These are phyloP conservation scores for Cucumis melo DNA, from an alignment of 306 rosid species.

Conservation along the genomic window DNA sequence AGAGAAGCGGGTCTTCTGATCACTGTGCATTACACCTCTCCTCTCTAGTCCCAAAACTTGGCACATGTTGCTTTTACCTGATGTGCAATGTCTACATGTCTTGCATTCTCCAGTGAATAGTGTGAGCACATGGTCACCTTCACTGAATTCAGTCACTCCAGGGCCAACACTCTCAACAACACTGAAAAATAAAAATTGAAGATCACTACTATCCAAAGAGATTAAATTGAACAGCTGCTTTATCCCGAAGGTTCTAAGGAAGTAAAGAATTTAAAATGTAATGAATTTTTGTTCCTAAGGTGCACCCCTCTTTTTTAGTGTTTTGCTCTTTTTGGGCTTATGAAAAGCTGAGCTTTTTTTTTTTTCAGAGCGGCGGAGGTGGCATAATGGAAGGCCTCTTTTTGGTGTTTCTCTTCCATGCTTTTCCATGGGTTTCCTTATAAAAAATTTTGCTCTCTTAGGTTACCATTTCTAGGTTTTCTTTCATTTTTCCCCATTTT, in stretches of 20 bases:
- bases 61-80: conserved; percentile 76
- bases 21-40: conserved; percentile 85
- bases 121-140: conserved; percentile 84
- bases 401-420: too few relatives aligned
- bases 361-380: too few relatives aligned
- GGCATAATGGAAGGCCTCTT: too few relatives aligned
- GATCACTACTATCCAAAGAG: not conserved
- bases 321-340: too few relatives aligned
- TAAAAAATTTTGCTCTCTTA: too few relatives aligned
- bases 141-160: conserved; percentile 67
- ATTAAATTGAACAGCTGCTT: not conserved
- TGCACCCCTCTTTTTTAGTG: too few relatives aligned
- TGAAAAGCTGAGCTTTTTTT: too few relatives aligned
- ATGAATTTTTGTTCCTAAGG: not conserved
- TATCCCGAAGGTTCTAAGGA: not conserved
- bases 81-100: conserved; percentile 53
- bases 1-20: conserved; percentile 82
- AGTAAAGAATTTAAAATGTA: not conserved
- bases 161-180: conserved; percentile 86
- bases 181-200: conserved; percentile 33
- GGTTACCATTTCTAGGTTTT: too few relatives aligned
- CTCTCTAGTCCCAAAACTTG: conserved; percentile 79
- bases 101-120: conserved; percentile 88
- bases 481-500: too few relatives aligned
- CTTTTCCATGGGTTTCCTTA: too few relatives aligned